phyloP scores from a whole-genome alignment of 208 protist species.

The Crithidia mellificae region DNA sequence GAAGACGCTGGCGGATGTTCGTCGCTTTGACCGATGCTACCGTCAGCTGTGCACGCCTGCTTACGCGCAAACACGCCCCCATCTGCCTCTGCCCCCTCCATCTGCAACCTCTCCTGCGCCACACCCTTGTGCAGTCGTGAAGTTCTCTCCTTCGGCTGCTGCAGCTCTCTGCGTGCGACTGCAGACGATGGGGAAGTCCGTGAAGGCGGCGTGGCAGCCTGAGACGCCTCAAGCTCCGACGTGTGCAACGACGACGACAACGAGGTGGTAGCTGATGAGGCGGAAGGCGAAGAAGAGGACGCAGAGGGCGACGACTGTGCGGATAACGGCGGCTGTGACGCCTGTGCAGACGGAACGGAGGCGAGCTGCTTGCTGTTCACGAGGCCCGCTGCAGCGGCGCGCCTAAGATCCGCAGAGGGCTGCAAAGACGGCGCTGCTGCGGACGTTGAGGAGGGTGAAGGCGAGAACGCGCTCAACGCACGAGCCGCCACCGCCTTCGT shows the following conservation, averaged over 20 bases:
- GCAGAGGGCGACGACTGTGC: no score
- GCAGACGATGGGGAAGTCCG: no score
- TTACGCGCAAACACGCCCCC: no score
- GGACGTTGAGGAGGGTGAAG: background rate
- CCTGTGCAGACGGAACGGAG: background rate
- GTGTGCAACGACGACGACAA: background rate
- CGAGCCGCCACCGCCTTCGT: background rate
- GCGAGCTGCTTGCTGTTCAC: background rate
- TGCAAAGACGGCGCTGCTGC: no score
- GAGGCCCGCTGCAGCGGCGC: background rate
- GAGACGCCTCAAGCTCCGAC: no score
- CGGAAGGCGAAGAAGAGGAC: background rate
- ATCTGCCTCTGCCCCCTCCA: background rate
- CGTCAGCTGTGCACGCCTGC: no score
- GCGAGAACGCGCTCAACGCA: background rate
- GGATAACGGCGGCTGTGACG: no score
- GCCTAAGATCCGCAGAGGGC: no score
- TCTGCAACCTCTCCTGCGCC: background rate
- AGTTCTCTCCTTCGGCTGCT: background rate
- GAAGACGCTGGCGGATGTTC: no score
- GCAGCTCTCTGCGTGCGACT: background rate
- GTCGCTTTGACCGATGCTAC: no score
- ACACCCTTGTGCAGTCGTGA: background rate
- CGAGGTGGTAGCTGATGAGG: background rate
- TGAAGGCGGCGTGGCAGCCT: no score